These are phyloP conservation scores for Podospora anserina DNA, from an alignment of 495 filamentous ascomycete species.

Conservation along the genomic window DNA sequence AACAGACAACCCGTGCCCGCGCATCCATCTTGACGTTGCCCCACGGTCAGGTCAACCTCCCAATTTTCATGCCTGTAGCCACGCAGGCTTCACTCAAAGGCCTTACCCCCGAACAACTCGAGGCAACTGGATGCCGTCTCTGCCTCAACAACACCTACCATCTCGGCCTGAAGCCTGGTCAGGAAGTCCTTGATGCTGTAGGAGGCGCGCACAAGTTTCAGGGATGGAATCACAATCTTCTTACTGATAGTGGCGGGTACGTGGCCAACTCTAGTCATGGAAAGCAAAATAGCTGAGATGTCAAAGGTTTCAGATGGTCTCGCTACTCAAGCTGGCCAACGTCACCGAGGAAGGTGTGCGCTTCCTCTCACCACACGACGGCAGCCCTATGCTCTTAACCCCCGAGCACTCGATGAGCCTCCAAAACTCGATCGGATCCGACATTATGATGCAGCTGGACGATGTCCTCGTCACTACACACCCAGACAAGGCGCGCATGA, in stretches of 20 bases:
- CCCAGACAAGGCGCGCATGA: constrained; percentile 78
- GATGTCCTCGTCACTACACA: constrained; percentile 96
- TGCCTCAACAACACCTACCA: constrained; percentile 99
- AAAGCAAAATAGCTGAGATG: background rate
- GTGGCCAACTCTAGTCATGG: constrained; percentile 24
- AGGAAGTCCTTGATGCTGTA: constrained; percentile 77
- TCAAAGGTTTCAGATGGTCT: constrained; percentile 95
- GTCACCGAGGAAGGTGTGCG: constrained; percentile 94
- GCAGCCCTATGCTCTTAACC: constrained; percentile 93
- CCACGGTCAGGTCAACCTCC: constrained; percentile 84
- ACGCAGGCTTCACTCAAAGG: constrained; percentile 97
- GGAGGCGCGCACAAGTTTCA: constrained; percentile 93
- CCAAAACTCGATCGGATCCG: constrained; percentile 94
- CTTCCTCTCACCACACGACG: constrained; percentile 92
- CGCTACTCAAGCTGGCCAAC: constrained; percentile 85
- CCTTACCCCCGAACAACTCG: constrained; percentile 86
- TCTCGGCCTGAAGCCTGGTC: constrained; percentile 88
- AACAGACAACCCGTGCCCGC: constrained; percentile 87
- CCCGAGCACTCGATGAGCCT: constrained; percentile 96
- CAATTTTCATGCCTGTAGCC: constrained; percentile 97
- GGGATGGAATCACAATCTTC: constrained; percentile 90
- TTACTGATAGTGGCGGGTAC: constrained; percentile 97
- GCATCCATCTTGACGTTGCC: constrained; percentile 87
- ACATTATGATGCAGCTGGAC: constrained; percentile 99
- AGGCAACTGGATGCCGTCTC: constrained; percentile 80